phyloP scores from a whole-genome alignment of 345 rosid species.

The Punica granatum region DNA sequence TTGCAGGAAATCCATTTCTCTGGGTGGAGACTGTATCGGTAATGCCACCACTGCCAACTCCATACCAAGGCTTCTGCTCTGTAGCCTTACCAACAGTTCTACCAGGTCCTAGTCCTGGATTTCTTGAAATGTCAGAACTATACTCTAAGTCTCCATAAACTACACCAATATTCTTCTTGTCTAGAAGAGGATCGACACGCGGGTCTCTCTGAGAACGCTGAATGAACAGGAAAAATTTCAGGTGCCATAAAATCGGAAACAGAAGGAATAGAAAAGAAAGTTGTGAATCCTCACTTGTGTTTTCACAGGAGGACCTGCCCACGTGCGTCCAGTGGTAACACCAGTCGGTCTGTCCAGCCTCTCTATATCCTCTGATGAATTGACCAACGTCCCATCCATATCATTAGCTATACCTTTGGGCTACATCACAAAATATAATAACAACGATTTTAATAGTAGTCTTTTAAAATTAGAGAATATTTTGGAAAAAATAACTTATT shows the following conservation, averaged over 20 bases:
- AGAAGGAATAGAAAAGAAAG: conserved; percentile 6
- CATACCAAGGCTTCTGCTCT: conserved; percentile 60
- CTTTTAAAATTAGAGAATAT: background rate
- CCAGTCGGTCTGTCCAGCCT: conserved; percentile 45
- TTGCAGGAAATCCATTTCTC: conserved; percentile 49
- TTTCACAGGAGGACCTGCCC: conserved; percentile 54
- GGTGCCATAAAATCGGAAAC: conserved; percentile 10
- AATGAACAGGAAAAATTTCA: conserved; percentile 23
- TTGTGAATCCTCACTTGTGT: conserved; percentile 37
- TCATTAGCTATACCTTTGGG: conserved; percentile 15
- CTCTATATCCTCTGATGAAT: conserved; percentile 34
- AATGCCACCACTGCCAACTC: conserved; percentile 33
- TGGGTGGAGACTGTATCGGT: conserved; percentile 49
- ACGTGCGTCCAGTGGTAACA: conserved; percentile 36
- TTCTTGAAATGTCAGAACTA: conserved; percentile 52
- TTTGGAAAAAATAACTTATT: background rate
- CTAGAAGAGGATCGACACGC: conserved; percentile 42
- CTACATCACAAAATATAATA: background rate
- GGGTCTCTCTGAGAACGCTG: conserved; percentile 50
- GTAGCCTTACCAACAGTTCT: conserved; percentile 42
- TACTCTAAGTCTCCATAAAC: conserved; percentile 51
- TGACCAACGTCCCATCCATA: conserved; percentile 24
- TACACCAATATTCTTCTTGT: conserved; percentile 44
- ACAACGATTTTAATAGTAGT: background rate
- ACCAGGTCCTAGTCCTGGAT: conserved; percentile 41